These are phyloP conservation scores for Silene vulgaris DNA, from an alignment of 179 eudicot species.

Conservation along the genomic window DNA sequence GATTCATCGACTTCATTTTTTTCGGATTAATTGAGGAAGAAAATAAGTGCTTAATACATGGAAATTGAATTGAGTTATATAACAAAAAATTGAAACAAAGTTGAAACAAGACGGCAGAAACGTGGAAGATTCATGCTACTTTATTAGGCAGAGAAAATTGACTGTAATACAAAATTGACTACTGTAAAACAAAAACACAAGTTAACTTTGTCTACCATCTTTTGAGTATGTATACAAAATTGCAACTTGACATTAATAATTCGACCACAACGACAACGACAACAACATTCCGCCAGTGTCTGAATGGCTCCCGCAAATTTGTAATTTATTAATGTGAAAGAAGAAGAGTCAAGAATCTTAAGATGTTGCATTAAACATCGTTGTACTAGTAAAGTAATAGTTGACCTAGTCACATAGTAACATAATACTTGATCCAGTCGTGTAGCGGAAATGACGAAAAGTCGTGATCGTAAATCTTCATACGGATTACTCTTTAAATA, in stretches of 20 bases:
- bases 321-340: neutral
- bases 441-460: neutral
- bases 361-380: too few species aligned
- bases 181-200: constrained; percentile 8
- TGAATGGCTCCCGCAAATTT: too few species aligned
- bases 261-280: too few species aligned
- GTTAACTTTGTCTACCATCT: constrained; percentile 3
- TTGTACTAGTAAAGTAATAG: neutral
- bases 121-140: constrained; percentile 15
- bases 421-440: constrained; percentile 3
- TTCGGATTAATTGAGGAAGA: neutral
- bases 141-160: constrained; percentile 8
- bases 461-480: neutral
- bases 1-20: constrained; percentile 3
- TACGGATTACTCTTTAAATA: too few species aligned
- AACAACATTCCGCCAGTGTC: too few species aligned
- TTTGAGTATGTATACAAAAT: neutral
- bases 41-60: neutral
- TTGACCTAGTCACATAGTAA: neutral
- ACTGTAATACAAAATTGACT: constrained; percentile 17
- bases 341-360: neutral
- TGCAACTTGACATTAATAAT: constrained; percentile 5
- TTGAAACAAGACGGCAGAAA: constrained; percentile 7
- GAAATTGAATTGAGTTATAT: constrained; percentile 3
- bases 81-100: neutral